Evolutionary conservation across 108 stramenopile genomes (phyloP), one percentile per base, ranked within the genome.

Genomic region (Conticribra guillardii): DNA sequence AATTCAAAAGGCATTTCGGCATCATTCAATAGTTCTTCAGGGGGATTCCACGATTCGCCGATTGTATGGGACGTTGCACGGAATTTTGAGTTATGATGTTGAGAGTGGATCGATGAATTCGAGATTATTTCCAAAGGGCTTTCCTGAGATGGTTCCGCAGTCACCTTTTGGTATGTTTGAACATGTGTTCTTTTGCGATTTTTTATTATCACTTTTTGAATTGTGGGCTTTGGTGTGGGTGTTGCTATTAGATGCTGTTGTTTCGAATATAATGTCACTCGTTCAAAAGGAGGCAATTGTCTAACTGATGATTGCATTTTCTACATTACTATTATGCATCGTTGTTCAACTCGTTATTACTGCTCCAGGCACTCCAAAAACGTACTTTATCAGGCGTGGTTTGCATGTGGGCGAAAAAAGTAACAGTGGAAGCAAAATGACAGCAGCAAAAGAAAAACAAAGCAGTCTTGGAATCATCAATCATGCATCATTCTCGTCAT

Each of bases 1-100:
- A 57, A 57, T 57, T 16, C 56, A 57, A 57, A 57, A 57, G 15
- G 56, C 56, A 57, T 57, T 57, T 33, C 56, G 56, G 26, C 56
- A 57, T n/a, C 56, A 57, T 30, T 57, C 56, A 9, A 33, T 57
- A 2, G 7, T 57, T 19, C 31, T 57, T 30, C 56, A 57, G 31
- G 56, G 56, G 14, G 56, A 57, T n/a, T 57, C 56, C 18, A 57
- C 56, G 2, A n/a, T 57, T 33, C 56, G 56, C 15, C 26, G 56
- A 57, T 57, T 57, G 3, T 57, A 32, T 33, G 56, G 56, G 18
- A 30, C 56, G 19, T 31, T 57, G 29, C 30, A 57, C 31, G 56
- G 56, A 32, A 32, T 57, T 3, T 30, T 57, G 56, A 17, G 30
- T 9, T 57, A 57, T 31, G 56, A 57, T 30, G 56, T 57, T 19